Evolutionary conservation across 2,329 filamentous ascomycete genomes (phyloP).

Genomic region (Stachybotrys chartarum): DNA sequence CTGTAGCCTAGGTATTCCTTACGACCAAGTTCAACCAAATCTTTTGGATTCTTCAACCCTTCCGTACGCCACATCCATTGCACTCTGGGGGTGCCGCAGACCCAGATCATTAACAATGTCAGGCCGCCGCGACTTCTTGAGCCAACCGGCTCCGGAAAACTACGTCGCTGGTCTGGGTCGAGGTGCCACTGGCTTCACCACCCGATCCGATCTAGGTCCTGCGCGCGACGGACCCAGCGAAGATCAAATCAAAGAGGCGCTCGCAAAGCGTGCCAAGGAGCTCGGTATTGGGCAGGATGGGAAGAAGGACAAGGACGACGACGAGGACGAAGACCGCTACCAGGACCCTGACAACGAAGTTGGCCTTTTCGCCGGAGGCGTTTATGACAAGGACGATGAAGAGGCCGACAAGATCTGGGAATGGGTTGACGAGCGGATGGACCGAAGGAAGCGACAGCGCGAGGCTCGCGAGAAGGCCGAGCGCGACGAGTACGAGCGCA

Average conservation of each 20-base stretch:
- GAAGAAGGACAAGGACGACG: slow-evolving; percentile 62
- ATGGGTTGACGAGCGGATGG: slow-evolving; percentile 96
- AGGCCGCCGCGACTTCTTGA: slow-evolving; percentile 75
- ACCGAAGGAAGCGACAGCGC: slow-evolving; percentile 80
- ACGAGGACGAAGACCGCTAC: slow-evolving; percentile 73
- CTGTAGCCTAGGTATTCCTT: not conserved
- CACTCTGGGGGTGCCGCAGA: not conserved
- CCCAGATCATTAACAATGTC: slow-evolving; percentile 33
- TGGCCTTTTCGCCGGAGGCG: slow-evolving; percentile 87
- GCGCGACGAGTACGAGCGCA: slow-evolving; percentile 88
- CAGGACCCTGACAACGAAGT: slow-evolving; percentile 97
- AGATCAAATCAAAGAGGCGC: slow-evolving; percentile 96
- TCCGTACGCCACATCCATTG: not conserved
- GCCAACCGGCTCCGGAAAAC: slow-evolving; percentile 76
- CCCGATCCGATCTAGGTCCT: slow-evolving; percentile 90
- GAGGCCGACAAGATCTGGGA: slow-evolving; percentile 96
- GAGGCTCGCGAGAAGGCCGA: slow-evolving; percentile 91
- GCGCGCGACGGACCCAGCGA: slow-evolving; percentile 92
- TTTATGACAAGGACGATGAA: slow-evolving; percentile 96
- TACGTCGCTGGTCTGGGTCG: slow-evolving; percentile 95
- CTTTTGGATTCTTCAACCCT: not conserved
- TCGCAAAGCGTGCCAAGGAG: slow-evolving; percentile 85
- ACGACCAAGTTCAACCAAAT: not conserved
- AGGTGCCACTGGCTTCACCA: slow-evolving; percentile 97
- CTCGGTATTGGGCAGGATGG: slow-evolving; percentile 66